These are phyloP conservation scores for Cutaneotrichosporon cavernicola DNA, from an alignment of 1,284 basidiomycete species.

Conservation along the genomic window DNA sequence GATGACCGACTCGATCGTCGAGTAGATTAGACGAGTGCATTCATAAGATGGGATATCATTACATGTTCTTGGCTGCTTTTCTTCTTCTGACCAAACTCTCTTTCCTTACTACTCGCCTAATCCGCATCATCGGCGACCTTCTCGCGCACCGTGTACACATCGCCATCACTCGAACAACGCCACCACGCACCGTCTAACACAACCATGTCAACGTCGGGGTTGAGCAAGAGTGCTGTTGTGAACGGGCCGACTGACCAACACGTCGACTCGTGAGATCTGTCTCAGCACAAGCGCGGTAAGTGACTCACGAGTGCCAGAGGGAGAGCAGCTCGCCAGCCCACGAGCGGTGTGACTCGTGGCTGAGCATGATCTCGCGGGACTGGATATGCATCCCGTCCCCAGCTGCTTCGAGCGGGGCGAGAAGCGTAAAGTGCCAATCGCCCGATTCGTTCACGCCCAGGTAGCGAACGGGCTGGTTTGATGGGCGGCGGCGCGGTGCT, in stretches of 20 bases:
- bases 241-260: slow-evolving; percentile 22
- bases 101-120: neutral
- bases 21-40: slow-evolving; percentile 1
- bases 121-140: slow-evolving; percentile 15
- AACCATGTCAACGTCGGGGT: slow-evolving; percentile 24
- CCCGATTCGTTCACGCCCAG: slow-evolving; percentile 22
- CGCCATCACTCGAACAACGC: slow-evolving; percentile 20
- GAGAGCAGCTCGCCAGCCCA: slow-evolving; percentile 9
- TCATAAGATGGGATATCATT: neutral
- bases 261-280: slow-evolving; percentile 6
- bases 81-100: neutral
- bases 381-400: neutral
- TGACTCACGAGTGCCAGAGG: slow-evolving; percentile 14
- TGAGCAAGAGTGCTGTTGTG: slow-evolving; percentile 15
- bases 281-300: neutral
- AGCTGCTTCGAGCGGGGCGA: neutral
- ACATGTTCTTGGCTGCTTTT: neutral
- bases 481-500: neutral
- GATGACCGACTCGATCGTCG: neutral
- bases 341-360: slow-evolving; percentile 3
- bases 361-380: slow-evolving; percentile 12
- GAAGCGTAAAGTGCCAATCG: slow-evolving; percentile 21
- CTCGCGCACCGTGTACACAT: slow-evolving; percentile 24
- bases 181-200: slow-evolving; percentile 25
- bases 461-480: slow-evolving; percentile 17